Conservation (phyloP, 805 yeast species). For the Candida adriatica region DNA sequence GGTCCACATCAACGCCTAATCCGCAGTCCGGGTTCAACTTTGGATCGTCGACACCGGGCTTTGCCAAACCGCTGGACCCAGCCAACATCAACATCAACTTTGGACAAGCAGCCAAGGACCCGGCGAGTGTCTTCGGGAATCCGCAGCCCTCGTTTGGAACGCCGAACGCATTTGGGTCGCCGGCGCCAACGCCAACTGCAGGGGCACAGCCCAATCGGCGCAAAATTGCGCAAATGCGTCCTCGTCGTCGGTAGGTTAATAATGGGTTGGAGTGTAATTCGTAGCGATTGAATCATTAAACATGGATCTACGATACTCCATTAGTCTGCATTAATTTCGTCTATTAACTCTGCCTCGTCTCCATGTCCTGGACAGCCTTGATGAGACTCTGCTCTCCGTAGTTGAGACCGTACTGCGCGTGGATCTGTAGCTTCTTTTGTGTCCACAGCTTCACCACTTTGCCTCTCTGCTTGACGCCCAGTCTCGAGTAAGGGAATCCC, state of each 20-base stretch:
- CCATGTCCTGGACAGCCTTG: conserved; percentile 43
- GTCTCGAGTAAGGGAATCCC: conserved; percentile 59
- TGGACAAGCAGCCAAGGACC: conserved; percentile 17
- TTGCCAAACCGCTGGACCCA: too few relatives aligned
- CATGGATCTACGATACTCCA: too few relatives aligned
- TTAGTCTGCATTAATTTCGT: too few relatives aligned
- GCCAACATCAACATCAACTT: too few relatives aligned
- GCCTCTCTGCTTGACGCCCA: conserved; percentile 74
- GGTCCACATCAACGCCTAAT: conserved; percentile 3
- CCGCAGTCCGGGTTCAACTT: conserved; percentile 11
- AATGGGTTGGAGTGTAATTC: too few relatives aligned
- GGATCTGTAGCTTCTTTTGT: conserved; percentile 34
- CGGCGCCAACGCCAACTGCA: conserved; percentile 9
- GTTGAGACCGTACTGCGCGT: conserved; percentile 48
- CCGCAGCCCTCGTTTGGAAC: background rate
- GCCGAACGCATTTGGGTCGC: too few relatives aligned
- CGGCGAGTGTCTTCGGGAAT: conserved; percentile 13
- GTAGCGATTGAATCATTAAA: too few relatives aligned
- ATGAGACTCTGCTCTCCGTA: conserved; percentile 62
- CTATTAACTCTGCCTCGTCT: too few relatives aligned
- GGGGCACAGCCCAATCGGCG: conserved; percentile 19
- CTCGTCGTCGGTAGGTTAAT: too few relatives aligned
- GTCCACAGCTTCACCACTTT: conserved; percentile 54
- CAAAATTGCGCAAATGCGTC: conserved; percentile 23
- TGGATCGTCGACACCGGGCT: too few relatives aligned